Conservation (phyloP, 352 stramenopile genomes). For the Pythium biforme region DNA sequence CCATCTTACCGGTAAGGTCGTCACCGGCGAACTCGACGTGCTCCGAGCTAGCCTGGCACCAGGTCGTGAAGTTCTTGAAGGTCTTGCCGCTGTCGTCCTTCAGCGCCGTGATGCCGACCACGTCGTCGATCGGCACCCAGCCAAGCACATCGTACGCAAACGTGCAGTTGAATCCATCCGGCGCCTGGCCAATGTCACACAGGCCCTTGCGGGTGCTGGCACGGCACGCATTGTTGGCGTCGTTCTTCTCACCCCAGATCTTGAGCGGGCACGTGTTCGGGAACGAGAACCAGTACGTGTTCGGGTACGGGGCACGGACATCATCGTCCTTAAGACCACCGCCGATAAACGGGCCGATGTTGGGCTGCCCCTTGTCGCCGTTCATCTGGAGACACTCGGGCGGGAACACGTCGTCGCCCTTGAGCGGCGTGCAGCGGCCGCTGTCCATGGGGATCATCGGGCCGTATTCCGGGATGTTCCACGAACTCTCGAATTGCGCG, state of each 20-base stretch:
- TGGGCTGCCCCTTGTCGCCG: slow-evolving; percentile 37
- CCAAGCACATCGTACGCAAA: slow-evolving; percentile 79
- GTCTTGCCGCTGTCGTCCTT: slow-evolving; percentile 43
- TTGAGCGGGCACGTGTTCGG: slow-evolving; percentile 40
- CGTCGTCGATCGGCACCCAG: slow-evolving; percentile 75
- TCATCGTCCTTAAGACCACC: slow-evolving; percentile 33
- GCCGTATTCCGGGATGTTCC: slow-evolving; percentile 42
- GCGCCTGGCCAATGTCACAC: slow-evolving; percentile 50
- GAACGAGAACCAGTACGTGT: slow-evolving; percentile 40
- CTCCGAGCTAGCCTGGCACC: slow-evolving; percentile 51
- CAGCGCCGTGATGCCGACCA: slow-evolving; percentile 71
- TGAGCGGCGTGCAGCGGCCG: slow-evolving; percentile 37
- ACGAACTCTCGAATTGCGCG: slow-evolving; percentile 36
- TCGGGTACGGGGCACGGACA: slow-evolving; percentile 28
- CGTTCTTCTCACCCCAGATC: slow-evolving; percentile 55
- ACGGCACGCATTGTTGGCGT: slow-evolving; percentile 41
- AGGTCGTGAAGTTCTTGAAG: slow-evolving; percentile 69
- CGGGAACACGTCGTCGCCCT: slow-evolving; percentile 29
- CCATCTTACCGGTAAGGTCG: slow-evolving; percentile 36
- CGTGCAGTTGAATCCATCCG: slow-evolving; percentile 70
- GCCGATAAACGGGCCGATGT: slow-evolving; percentile 57
- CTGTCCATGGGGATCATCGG: slow-evolving; percentile 43
- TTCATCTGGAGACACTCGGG: slow-evolving; percentile 47
- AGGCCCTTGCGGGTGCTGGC: slow-evolving; percentile 51
- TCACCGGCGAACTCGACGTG: slow-evolving; percentile 61